Conservation (phyloP, 371 early-diverging fungal species). For the Apophysomyces elegans region DNA sequence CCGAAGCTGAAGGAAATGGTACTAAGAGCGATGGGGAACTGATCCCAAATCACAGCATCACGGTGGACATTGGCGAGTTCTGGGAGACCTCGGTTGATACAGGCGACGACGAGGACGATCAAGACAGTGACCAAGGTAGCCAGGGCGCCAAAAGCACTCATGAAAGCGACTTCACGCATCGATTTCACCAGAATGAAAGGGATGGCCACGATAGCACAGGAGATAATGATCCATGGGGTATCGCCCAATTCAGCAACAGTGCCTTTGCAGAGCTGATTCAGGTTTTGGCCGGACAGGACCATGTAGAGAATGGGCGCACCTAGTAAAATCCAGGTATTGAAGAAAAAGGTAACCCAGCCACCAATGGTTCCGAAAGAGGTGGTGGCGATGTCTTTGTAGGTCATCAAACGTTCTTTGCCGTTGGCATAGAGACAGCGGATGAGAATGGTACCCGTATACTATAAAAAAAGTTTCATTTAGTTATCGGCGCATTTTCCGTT, state of each 20-base stretch:
- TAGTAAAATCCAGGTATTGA: constrained; percentile 62
- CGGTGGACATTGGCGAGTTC: constrained; percentile 31
- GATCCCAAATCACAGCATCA: constrained; percentile 51
- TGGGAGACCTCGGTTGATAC: constrained; percentile 28
- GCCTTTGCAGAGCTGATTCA: constrained; percentile 59
- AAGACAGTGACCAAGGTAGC: constrained; percentile 54
- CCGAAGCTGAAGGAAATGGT: constrained; percentile 82
- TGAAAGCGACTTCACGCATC: constrained; percentile 65
- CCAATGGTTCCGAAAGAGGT: constrained; percentile 38
- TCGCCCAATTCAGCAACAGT: constrained; percentile 39
- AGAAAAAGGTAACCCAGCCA: constrained; percentile 53
- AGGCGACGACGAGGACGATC: constrained; percentile 50
- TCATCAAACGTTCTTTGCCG: constrained; percentile 41
- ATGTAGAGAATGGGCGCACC: constrained; percentile 61
- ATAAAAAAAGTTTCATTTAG: constrained; percentile 28
- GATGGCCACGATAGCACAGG: constrained; percentile 53
- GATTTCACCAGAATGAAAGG: constrained; percentile 62
- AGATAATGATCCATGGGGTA: constrained; percentile 68
- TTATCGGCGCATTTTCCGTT: background rate
- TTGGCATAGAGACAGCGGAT: constrained; percentile 38
- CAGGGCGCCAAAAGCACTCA: constrained; percentile 65
- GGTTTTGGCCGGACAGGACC: constrained; percentile 56
- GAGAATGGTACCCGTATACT: constrained; percentile 43
- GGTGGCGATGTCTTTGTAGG: constrained; percentile 44
- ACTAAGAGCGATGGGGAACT: constrained; percentile 62